phyloP scores from a whole-genome alignment of 2,329 filamentous ascomycete genomes.

The Botrytis galanthina region DNA sequence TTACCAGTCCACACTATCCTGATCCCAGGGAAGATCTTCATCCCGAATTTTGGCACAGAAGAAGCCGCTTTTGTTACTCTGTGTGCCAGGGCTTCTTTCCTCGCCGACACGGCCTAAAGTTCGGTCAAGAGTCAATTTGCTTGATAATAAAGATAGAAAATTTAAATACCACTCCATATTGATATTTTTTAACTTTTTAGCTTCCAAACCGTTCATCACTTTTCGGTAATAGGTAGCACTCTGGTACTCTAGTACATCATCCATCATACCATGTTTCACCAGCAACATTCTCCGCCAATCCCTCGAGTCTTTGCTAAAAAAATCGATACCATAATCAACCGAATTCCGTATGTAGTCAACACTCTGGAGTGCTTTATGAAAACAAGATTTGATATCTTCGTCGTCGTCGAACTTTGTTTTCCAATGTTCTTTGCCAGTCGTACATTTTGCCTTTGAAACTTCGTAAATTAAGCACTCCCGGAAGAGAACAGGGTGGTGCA shows the following conservation, averaged over 20 bases:
- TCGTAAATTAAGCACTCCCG: conserved; percentile 13
- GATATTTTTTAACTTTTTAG: background rate
- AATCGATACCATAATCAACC: background rate
- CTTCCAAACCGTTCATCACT: background rate
- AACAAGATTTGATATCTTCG: background rate
- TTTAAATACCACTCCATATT: background rate
- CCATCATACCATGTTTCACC: background rate
- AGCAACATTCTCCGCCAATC: background rate
- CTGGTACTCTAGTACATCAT: background rate
- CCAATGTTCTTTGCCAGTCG: background rate
- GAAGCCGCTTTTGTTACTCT: background rate
- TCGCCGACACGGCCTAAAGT: background rate
- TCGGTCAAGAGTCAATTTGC: background rate
- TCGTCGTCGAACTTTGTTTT: background rate
- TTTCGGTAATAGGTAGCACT: background rate
- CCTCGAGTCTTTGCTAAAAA: background rate
- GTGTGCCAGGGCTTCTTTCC: background rate
- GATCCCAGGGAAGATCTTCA: conserved; percentile 22
- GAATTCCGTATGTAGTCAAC: background rate
- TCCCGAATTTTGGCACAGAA: conserved; percentile 15
- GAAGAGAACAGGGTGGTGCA: conserved; percentile 16
- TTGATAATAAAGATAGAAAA: background rate
- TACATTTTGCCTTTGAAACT: background rate
- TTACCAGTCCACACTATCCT: background rate
- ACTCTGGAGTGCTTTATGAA: background rate